Percentiles rank a stretch among this genome's conserved stretches.
phyloP scores from a whole-genome alignment of 2,329 filamentous ascomycete species.

The Fusarium sp. region DNA sequence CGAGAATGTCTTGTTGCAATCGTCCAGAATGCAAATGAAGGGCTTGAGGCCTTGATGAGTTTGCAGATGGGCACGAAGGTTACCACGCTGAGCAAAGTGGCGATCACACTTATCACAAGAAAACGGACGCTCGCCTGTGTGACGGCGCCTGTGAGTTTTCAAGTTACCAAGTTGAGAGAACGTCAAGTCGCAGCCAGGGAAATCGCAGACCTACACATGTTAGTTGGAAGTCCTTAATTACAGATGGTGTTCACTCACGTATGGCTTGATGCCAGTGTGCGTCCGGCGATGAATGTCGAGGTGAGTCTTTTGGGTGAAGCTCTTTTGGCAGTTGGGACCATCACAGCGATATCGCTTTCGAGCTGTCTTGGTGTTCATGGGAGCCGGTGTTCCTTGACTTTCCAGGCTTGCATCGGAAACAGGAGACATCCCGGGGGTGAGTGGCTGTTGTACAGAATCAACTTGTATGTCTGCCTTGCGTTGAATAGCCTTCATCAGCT shows the following conservation, averaged over 20 bases:
- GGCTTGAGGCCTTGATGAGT: slow-evolving; percentile 84
- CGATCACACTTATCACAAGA: slow-evolving; percentile 84
- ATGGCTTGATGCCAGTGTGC: slow-evolving; percentile 92
- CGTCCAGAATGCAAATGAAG: slow-evolving; percentile 84
- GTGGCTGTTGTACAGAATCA: slow-evolving; percentile 46
- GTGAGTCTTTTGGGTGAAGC: slow-evolving; percentile 92
- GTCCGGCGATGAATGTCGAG: slow-evolving; percentile 89
- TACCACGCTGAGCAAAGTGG: slow-evolving; percentile 86
- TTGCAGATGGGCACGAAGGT: slow-evolving; percentile 85
- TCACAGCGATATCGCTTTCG: slow-evolving; percentile 79
- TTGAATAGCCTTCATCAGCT: slow-evolving; percentile 90
- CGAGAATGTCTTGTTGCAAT: slow-evolving; percentile 89
- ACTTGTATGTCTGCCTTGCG: slow-evolving; percentile 64
- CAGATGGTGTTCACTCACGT: slow-evolving; percentile 69
- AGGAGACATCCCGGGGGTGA: slow-evolving; percentile 47
- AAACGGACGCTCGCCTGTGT: slow-evolving; percentile 89
- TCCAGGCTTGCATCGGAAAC: slow-evolving; percentile 42
- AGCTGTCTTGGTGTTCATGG: slow-evolving; percentile 47
- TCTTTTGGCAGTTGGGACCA: slow-evolving; percentile 80
- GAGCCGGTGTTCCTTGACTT: slow-evolving; percentile 38
- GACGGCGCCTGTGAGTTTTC: slow-evolving; percentile 89
- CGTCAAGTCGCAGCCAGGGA: slow-evolving; percentile 78
- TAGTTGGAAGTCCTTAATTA: slow-evolving; percentile 27
- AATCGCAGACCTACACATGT: slow-evolving; percentile 72
- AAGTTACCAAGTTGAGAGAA: slow-evolving; percentile 95